Evolutionary conservation across 2,329 filamentous ascomycete species (phyloP), one percentile per base, ranked within the genome.

Genomic region (Kalmusia sp.): DNA sequence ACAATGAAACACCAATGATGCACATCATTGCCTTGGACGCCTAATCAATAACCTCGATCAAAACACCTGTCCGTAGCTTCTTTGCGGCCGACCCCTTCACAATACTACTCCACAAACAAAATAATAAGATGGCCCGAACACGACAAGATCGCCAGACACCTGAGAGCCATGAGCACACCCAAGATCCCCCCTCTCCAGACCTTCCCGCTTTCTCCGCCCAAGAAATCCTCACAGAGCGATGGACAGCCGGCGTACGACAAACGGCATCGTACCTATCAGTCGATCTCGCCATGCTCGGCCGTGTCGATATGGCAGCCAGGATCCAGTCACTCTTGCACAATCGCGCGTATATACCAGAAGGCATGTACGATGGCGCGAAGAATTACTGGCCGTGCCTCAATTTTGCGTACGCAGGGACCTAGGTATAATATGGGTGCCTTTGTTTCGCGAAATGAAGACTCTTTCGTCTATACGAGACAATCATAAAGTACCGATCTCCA

Each of bases 271-370:
- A 6, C n/a, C 43, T 46, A 9, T 15, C 43, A 3, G 9, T 46
- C 14, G 27, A 46, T 7, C 24, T 46, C 19, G 43, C 43, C n/a
- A 46, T 46, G 43, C 43, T 34, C 1, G 43, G 43, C 15, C 43
- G 30, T 19, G 28, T 46, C 14, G 43, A 46, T 24, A 21, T 34
- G 25, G 25, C 43, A 1, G 27, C 30, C 25, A 19, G 25, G 30
- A 46, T 46, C 19, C 43, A 46, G 12, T 11, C 12, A 15, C 43
- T 46, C 12, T 28, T 46, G 2, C 43, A 46, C 19, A 46, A 46
- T 24, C 43, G 27, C 19, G 14, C 12, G 27, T 46, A 46, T n/a
- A 46, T 46, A 17, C 43, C 43, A 9, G 11, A 46, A 22, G 43
- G 43, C 25, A 46, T 46, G 43, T 46, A 46, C 19, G 43, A 46